These are phyloP conservation scores for Nissolia schottii DNA, from an alignment of 306 rosid species.

Conservation along the genomic window DNA sequence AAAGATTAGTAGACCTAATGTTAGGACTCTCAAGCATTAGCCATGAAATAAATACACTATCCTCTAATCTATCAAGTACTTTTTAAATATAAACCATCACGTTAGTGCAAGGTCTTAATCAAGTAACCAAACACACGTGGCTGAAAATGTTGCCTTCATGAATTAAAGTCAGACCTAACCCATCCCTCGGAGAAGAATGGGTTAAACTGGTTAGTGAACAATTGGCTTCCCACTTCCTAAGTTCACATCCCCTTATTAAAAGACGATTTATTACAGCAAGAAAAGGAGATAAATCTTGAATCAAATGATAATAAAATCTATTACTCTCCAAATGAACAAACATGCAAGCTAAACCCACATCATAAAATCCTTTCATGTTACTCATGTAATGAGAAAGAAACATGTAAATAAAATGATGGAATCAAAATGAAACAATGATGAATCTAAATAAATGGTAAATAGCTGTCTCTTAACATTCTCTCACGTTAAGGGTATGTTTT, in stretches of 20 bases:
- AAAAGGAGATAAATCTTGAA: background rate
- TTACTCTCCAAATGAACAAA: background rate
- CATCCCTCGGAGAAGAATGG: background rate
- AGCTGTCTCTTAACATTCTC: no score
- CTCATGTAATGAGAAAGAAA: background rate
- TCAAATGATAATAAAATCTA: background rate
- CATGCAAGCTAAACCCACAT: background rate
- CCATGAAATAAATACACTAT: no score
- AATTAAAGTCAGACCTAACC: background rate
- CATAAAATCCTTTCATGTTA: background rate
- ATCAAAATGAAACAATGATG: no score
- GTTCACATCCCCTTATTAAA: background rate
- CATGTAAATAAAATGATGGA: background rate
- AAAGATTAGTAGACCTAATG: no score
- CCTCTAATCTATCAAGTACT: no score
- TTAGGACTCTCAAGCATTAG: no score
- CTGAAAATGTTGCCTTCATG: background rate
- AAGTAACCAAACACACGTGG: background rate
- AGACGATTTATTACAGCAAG: background rate
- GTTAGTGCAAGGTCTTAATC: background rate
- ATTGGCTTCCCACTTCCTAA: background rate
- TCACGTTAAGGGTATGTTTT: no score
- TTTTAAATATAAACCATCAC: background rate
- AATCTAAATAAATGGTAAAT: background rate
- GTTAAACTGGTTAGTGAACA: background rate